Conservation (phyloP, 306 rosid species). For the Datisca glomerata region DNA sequence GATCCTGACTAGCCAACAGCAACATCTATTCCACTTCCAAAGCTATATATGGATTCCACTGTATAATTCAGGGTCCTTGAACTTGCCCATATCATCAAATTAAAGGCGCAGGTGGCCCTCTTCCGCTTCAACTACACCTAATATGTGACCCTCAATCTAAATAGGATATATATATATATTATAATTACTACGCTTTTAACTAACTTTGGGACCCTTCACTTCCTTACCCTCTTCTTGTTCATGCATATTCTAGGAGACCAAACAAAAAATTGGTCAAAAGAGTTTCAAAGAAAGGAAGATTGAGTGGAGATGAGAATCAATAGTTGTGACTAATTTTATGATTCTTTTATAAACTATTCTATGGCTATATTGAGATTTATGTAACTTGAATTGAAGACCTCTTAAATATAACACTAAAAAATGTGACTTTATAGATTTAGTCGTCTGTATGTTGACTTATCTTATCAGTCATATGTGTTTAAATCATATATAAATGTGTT, state of each 20-base stretch:
- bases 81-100: neutral
- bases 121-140: neutral
- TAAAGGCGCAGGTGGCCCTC: neutral
- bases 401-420: too few relatives aligned
- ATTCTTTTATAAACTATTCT: too few relatives aligned
- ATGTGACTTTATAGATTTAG: too few relatives aligned
- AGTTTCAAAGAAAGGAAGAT: neutral
- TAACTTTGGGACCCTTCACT: neutral
- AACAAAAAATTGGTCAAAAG: conserved; percentile 4
- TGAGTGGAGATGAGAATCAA: neutral
- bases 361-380: too few relatives aligned
- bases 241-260: conserved; percentile 7
- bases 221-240: conserved; percentile 4
- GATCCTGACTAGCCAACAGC: neutral
- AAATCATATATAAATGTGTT: too few relatives aligned
- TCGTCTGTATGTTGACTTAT: too few relatives aligned
- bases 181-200: too few relatives aligned
- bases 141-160: neutral
- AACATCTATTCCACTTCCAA: too few relatives aligned
- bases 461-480: too few relatives aligned
- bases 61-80: neutral
- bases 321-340: too few relatives aligned
- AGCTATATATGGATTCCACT: neutral
- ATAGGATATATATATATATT: too few relatives aligned
- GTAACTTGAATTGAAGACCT: too few relatives aligned